Evolutionary conservation across 2,329 filamentous ascomycete species (phyloP).

Genomic region (Thermothelomyces thermophilus): DNA sequence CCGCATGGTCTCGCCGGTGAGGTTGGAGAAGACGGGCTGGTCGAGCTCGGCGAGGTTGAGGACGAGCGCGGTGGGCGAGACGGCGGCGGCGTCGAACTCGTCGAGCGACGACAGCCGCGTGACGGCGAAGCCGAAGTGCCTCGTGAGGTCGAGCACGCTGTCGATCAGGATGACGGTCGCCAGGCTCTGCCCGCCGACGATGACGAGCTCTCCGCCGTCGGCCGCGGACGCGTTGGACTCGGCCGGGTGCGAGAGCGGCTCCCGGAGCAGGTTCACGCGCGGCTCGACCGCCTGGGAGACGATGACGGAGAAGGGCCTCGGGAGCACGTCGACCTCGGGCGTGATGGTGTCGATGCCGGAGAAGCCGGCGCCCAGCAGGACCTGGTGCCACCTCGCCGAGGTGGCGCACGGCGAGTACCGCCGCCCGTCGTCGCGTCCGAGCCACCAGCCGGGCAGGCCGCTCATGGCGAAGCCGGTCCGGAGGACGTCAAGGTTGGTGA

Average conservation of each 20-base stretch:
- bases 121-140: too few species aligned
- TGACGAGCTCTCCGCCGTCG: constrained; percentile 18
- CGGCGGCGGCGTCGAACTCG: background rate
- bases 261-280: too few species aligned
- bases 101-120: background rate
- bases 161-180: background rate
- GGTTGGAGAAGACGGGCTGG: background rate
- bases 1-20: too few species aligned
- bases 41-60: constrained; percentile 11
- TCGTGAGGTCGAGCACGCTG: background rate
- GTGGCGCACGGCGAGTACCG: constrained; percentile 9
- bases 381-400: constrained; percentile 21
- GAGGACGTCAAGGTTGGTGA: constrained; percentile 11
- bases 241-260: too few species aligned
- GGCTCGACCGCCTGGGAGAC: background rate
- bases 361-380: constrained; percentile 8
- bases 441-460: constrained; percentile 32
- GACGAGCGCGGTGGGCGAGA: background rate
- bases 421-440: background rate
- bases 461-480: constrained; percentile 17
- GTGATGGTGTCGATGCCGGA: background rate
- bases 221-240: background rate
- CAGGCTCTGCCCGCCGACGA: constrained; percentile 19
- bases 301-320: too few species aligned
- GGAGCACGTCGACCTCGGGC: too few species aligned